Conservation (phyloP, 768 basidiomycete species). For the Phaeotremella skinneri region DNA sequence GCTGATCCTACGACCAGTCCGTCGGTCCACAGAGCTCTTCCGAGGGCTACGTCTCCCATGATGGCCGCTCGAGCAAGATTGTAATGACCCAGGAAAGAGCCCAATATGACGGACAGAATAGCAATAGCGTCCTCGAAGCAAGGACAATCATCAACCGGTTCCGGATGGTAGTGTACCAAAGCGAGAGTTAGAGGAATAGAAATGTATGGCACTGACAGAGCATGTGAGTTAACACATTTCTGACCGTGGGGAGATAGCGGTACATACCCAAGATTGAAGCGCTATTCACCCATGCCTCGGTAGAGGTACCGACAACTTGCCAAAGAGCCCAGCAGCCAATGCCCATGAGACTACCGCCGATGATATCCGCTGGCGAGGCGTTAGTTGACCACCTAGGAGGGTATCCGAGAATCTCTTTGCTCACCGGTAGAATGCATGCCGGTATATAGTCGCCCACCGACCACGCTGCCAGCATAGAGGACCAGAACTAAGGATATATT, state of each 20-base stretch:
- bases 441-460: constrained; percentile 51
- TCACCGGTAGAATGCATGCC: constrained; percentile 51
- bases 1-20: constrained; percentile 2
- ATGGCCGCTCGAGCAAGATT: constrained; percentile 53
- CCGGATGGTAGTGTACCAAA: constrained; percentile 82
- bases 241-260: constrained; percentile 6
- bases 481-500: constrained; percentile 25
- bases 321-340: constrained; percentile 62
- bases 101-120: constrained; percentile 77
- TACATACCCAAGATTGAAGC: constrained; percentile 50
- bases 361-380: constrained; percentile 43
- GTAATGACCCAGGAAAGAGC: constrained; percentile 64
- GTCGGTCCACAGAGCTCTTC: constrained; percentile 4
- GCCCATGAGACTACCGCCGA: constrained; percentile 58
- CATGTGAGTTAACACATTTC: constrained; percentile 52
- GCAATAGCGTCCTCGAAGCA: constrained; percentile 98
- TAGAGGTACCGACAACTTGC: constrained; percentile 45
- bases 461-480: constrained; percentile 47
- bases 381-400: background rate
- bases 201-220: constrained; percentile 46
- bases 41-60: background rate
- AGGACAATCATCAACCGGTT: constrained; percentile 94
- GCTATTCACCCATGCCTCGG: constrained; percentile 54
- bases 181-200: constrained; percentile 59
- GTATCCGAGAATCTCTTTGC: background rate